Conservation (phyloP, 2,329 filamentous ascomycete species). For the Penicillium expansum region DNA sequence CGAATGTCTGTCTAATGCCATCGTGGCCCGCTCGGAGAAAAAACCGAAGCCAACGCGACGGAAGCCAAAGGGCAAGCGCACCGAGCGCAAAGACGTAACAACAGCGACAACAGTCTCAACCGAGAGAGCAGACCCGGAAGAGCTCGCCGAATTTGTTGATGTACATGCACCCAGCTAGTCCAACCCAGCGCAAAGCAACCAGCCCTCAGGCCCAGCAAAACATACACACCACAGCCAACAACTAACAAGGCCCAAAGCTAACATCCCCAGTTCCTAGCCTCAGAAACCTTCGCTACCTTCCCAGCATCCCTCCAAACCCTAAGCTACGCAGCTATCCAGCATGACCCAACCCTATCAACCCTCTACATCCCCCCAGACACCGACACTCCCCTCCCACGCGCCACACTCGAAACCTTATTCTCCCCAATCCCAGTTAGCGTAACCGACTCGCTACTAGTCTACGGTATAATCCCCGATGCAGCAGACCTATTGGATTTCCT, state of each 20-base stretch:
- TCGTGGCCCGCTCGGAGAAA: constrained; percentile 60
- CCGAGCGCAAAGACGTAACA: constrained; percentile 12
- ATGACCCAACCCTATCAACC: constrained; percentile 50
- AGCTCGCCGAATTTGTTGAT: constrained; percentile 76
- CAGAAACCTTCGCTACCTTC: constrained; percentile 65
- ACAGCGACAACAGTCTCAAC: constrained; percentile 6
- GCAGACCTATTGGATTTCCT: constrained; percentile 56
- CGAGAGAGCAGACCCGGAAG: constrained; percentile 54
- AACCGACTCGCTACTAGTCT: constrained; percentile 65
- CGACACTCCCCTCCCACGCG: constrained; percentile 52
- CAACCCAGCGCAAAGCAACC: background rate
- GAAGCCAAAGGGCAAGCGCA: constrained; percentile 20
- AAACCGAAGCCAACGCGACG: constrained; percentile 43
- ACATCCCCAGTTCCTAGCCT: constrained; percentile 61
- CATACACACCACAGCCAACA: background rate
- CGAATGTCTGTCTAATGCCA: constrained; percentile 68
- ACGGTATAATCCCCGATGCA: constrained; percentile 57
- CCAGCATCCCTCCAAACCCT: constrained; percentile 61
- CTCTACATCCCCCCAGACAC: constrained; percentile 48
- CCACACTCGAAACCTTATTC: constrained; percentile 53
- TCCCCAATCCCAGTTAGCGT: constrained; percentile 58
- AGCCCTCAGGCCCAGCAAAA: background rate
- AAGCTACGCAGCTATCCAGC: constrained; percentile 57
- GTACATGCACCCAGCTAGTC: constrained; percentile 35
- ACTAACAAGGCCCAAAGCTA: constrained; percentile 5